Conservation (phyloP, 441 rosid species). For the Monsonia emarginata region DNA sequence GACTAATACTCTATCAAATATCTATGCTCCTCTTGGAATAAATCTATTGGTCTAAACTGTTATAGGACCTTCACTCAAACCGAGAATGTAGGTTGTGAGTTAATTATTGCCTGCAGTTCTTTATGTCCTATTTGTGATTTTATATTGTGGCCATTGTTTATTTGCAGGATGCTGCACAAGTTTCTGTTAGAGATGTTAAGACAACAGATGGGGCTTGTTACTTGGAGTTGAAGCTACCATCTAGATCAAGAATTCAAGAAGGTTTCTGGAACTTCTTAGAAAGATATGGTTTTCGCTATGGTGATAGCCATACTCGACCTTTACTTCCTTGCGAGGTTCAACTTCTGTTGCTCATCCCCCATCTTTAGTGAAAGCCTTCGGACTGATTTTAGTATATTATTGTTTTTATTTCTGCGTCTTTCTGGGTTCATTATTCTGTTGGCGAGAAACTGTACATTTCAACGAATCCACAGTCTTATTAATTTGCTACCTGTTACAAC, state of each 20-base stretch:
- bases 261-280: conserved; percentile 76
- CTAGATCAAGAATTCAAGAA: conserved; percentile 30
- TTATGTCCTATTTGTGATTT: neutral
- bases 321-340: conserved; percentile 91
- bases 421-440: neutral
- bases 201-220: conserved; percentile 48
- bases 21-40: neutral
- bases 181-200: conserved; percentile 46
- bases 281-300: conserved; percentile 83
- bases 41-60: neutral
- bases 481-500: neutral
- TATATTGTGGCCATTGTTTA: conserved; percentile 11
- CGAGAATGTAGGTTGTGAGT: neutral
- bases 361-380: neutral
- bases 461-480: neutral
- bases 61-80: neutral
- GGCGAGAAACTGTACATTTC: neutral
- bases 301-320: conserved; percentile 37
- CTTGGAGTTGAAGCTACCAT: conserved; percentile 62
- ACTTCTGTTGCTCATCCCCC: conserved; percentile 22
- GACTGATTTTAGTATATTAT: neutral
- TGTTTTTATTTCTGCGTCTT: neutral
- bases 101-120: neutral
- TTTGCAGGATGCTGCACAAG: conserved; percentile 53
- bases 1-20: neutral